Conservation (phyloP, 257 asterid species). For the Cruciata laevipes region DNA sequence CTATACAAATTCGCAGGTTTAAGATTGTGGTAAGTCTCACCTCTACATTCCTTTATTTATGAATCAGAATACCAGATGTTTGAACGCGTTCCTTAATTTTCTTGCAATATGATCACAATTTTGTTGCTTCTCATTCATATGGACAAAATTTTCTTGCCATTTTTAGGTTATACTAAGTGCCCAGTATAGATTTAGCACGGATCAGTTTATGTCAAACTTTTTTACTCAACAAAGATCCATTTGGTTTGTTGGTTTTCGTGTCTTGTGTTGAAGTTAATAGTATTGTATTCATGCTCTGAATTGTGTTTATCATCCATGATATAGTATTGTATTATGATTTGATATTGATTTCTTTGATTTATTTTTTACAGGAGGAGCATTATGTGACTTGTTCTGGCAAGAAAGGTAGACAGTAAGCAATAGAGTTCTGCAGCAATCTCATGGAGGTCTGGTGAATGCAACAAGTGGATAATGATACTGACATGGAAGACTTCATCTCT, state of each 20-base stretch:
- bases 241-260: not conserved
- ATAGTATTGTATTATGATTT: too few species aligned
- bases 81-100: not conserved
- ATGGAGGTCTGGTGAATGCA: slow-evolving; percentile 6
- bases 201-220: not conserved
- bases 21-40: slow-evolving; percentile 38
- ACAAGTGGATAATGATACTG: slow-evolving; percentile 8
- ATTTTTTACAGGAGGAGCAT: not conserved
- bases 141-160: not conserved
- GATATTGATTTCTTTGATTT: slow-evolving; percentile 2
- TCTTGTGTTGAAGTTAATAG: not conserved
- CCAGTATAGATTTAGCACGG: not conserved
- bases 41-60: not conserved
- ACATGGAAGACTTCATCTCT: not conserved
- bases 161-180: not conserved
- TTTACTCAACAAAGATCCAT: not conserved
- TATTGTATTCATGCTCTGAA: not conserved
- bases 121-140: too few species aligned
- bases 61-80: not conserved
- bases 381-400: slow-evolving; percentile 5
- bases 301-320: too few species aligned
- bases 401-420: not conserved
- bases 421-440: not conserved
- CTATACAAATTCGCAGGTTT: slow-evolving; percentile 49
- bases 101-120: slow-evolving; percentile 2